Evolutionary conservation across 805 yeast genomes (phyloP).

Genomic region (Kodamaea laetipori): DNA sequence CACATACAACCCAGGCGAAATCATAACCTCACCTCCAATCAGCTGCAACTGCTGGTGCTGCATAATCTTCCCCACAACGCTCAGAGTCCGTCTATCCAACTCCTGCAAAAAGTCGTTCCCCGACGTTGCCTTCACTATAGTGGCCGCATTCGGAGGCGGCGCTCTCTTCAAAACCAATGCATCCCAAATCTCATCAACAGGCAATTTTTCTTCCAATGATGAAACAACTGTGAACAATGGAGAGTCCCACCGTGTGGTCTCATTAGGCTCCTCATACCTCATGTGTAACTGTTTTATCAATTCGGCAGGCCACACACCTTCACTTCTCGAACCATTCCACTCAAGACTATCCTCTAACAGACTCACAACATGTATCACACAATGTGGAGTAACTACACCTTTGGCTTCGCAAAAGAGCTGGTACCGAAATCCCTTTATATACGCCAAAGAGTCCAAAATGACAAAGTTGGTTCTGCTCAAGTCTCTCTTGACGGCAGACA

Average conservation of each 20-base stretch:
- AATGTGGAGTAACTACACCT: conserved; percentile 75
- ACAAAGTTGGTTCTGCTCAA: conserved; percentile 70
- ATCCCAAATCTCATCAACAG: conserved; percentile 68
- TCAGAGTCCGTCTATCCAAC: conserved; percentile 70
- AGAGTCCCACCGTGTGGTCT: conserved; percentile 87
- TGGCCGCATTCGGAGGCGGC: conserved; percentile 81
- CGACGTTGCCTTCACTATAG: conserved; percentile 77
- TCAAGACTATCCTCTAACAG: conserved; percentile 61
- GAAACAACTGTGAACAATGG: conserved; percentile 76
- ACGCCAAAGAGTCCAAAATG: conserved; percentile 80
- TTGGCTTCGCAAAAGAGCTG: conserved; percentile 94
- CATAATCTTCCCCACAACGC: conserved; percentile 61
- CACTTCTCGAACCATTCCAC: conserved; percentile 52
- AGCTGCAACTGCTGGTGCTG: conserved; percentile 59
- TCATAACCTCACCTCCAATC: conserved; percentile 52
- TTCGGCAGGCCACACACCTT: conserved; percentile 61
- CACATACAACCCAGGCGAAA: conserved; percentile 49
- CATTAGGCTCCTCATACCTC: conserved; percentile 93
- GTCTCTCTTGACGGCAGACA: conserved; percentile 86
- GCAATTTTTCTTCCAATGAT: conserved; percentile 53
- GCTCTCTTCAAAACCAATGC: conserved; percentile 61
- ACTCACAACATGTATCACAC: conserved; percentile 77
- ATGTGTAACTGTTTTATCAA: conserved; percentile 69
- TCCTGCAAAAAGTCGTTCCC: conserved; percentile 75
- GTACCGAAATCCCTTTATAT: conserved; percentile 93